These are phyloP conservation scores for Penicillium sp. DNA, from an alignment of 2,329 filamentous ascomycete species.

Conservation along the genomic window DNA sequence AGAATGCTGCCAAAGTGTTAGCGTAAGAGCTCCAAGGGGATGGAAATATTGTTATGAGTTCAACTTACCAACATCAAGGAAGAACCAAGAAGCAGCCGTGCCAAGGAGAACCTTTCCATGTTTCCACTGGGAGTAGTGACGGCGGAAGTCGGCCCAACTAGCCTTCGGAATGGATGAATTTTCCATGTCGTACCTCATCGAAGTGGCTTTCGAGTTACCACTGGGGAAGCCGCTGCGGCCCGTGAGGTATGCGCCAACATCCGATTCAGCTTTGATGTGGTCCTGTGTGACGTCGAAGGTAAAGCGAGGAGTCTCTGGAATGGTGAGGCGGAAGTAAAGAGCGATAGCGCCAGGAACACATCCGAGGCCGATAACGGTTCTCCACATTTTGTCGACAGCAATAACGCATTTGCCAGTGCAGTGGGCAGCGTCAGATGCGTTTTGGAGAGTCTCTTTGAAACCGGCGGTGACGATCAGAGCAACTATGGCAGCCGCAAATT, in stretches of 20 bases:
- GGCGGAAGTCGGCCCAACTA: slow-evolving; percentile 69
- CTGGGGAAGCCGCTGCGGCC: slow-evolving; percentile 66
- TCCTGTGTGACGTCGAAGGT: slow-evolving; percentile 80
- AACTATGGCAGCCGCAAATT: slow-evolving; percentile 73
- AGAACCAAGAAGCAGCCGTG: slow-evolving; percentile 85
- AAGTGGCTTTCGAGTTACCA: slow-evolving; percentile 64
- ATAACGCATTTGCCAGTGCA: slow-evolving; percentile 67
- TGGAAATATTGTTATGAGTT: not conserved
- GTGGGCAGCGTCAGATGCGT: slow-evolving; percentile 52
- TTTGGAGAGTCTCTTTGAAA: slow-evolving; percentile 65
- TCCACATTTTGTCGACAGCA: slow-evolving; percentile 87
- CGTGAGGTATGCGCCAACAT: slow-evolving; percentile 72
- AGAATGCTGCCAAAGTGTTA: slow-evolving; percentile 52
- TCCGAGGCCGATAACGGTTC: slow-evolving; percentile 76
- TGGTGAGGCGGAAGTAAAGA: slow-evolving; percentile 83
- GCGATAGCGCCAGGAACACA: slow-evolving; percentile 78
- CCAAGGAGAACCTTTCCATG: slow-evolving; percentile 73
- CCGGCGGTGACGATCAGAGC: slow-evolving; percentile 73
- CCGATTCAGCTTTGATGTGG: slow-evolving; percentile 70
- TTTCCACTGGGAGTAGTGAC: slow-evolving; percentile 70
- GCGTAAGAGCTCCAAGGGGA: not conserved
- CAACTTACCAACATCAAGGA: slow-evolving; percentile 63
- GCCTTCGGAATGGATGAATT: slow-evolving; percentile 68
- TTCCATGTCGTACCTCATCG: slow-evolving; percentile 56
- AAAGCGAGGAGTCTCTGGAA: slow-evolving; percentile 85